A percentile compares a stretch with the other conserved stretches of the same genome.
Conservation (phyloP, 140 eudicot genomes). For the Artemisia princeps region DNA sequence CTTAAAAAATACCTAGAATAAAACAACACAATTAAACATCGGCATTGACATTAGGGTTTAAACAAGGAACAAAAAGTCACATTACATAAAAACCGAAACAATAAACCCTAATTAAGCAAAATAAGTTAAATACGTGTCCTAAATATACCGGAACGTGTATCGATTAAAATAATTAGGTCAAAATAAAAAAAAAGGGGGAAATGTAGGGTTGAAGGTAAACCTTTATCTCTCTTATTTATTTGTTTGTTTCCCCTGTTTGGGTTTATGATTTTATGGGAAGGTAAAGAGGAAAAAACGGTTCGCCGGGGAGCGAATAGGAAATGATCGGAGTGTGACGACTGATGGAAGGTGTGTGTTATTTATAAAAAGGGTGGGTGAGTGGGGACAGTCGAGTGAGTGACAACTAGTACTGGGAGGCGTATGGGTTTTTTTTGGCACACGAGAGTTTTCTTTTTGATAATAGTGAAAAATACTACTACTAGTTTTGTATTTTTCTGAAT, state of each 20-base stretch:
- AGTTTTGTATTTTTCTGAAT: too few species aligned
- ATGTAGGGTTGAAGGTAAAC: not conserved
- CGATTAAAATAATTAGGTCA: constrained; percentile 4
- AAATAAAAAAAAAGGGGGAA: not conserved
- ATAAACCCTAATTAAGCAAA: constrained; percentile 2
- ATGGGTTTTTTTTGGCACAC: too few species aligned
- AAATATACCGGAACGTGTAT: not conserved
- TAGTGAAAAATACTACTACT: too few species aligned
- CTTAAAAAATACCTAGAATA: not conserved
- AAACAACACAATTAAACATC: not conserved
- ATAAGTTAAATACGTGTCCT: not conserved
- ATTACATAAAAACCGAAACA: not conserved
- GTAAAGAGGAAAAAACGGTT: constrained; percentile 29
- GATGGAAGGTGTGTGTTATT: too few species aligned
- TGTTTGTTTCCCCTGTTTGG: not conserved
- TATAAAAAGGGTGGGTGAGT: too few species aligned
- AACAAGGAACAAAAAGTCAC: constrained; percentile 12
- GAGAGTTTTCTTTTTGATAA: too few species aligned
- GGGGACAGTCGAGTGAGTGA: too few species aligned
- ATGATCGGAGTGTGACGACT: too few species aligned
- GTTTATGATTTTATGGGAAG: not conserved
- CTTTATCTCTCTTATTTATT: constrained; percentile 9
- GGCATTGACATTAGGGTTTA: constrained; percentile 26
- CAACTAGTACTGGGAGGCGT: too few species aligned
- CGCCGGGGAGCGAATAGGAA: constrained; percentile 29